Percentiles rank a stretch among this genome's conserved stretches.
These are phyloP conservation scores for Vitis hybrid DNA, from an alignment of 177 flowering plant species.

Conservation along the genomic window DNA sequence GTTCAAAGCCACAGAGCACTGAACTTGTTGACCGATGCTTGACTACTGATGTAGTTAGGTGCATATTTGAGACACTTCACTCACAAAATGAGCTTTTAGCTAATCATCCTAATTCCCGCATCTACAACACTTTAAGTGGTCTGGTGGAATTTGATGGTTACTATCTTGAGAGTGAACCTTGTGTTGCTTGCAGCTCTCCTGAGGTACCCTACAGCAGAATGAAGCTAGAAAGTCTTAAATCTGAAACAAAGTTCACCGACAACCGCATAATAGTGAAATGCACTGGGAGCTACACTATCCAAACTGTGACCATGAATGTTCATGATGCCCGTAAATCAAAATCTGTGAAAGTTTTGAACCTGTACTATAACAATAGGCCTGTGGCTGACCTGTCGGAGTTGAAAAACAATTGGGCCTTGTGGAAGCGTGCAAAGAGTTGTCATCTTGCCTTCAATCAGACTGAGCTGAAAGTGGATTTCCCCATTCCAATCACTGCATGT, in stretches of 20 bases:
- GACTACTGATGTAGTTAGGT: constrained; percentile 67
- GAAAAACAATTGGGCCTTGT: constrained; percentile 96
- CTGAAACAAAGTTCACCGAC: constrained; percentile 99
- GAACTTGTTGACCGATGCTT: constrained; percentile 80
- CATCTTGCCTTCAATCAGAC: constrained; percentile 93
- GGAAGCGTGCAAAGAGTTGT: constrained; percentile 99
- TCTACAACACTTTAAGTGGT: constrained; percentile 88
- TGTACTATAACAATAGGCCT: constrained; percentile 96
- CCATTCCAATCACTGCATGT: constrained; percentile 97
- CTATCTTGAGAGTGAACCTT: constrained; percentile 99
- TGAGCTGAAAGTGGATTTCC: constrained; percentile 93
- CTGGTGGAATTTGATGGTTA: constrained; percentile 98
- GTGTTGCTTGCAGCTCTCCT: constrained; percentile 99
- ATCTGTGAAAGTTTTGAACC: constrained; percentile 91
- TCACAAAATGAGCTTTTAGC: constrained; percentile 94
- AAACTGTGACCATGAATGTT: constrained; percentile 96
- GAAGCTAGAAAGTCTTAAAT: constrained; percentile 92
- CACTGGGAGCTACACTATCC: constrained; percentile 97
- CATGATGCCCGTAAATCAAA: constrained; percentile 99
- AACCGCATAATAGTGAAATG: constrained; percentile 97
- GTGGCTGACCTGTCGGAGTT: constrained; percentile 95
- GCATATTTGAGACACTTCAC: constrained; percentile 91
- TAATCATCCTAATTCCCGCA: constrained; percentile 97
- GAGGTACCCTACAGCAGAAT: constrained; percentile 93
- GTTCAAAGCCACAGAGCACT: constrained; percentile 56